Conservation (phyloP, 2,329 filamentous ascomycete species). For the Cyphellophora attinorum region DNA sequence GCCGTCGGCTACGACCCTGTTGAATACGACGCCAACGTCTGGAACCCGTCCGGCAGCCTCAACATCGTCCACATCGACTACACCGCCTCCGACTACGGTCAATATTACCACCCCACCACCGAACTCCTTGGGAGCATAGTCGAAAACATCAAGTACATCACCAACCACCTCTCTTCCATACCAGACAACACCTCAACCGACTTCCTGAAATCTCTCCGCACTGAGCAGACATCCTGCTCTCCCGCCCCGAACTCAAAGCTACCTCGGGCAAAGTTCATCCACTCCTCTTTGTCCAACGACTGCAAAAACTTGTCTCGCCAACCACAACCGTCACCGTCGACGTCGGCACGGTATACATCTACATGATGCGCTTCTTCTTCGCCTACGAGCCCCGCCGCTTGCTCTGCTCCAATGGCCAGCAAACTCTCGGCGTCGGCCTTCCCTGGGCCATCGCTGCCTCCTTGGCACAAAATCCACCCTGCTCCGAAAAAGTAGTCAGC, state of each 20-base stretch:
- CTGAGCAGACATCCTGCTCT: constrained; percentile 28
- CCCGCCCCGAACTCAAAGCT: constrained; percentile 15
- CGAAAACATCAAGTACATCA: constrained; percentile 30
- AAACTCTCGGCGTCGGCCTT: constrained; percentile 39
- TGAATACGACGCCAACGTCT: constrained; percentile 37
- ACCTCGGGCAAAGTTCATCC: constrained; percentile 31
- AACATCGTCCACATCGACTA: constrained; percentile 38
- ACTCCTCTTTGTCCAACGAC: constrained; percentile 34
- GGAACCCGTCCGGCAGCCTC: constrained; percentile 31
- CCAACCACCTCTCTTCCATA: constrained; percentile 23
- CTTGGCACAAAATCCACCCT: constrained; percentile 32
- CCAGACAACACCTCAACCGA: constrained; percentile 24
- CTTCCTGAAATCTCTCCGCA: constrained; percentile 22
- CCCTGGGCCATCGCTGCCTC: constrained; percentile 41
- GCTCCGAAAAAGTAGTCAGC: constrained; percentile 34
- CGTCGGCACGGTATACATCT: constrained; percentile 42
- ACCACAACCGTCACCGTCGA: constrained; percentile 36
- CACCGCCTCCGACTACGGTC: constrained; percentile 27
- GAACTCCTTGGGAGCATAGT: constrained; percentile 35
- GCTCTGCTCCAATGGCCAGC: constrained; percentile 40
- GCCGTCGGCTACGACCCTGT: constrained; percentile 39
- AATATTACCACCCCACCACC: constrained; percentile 30
- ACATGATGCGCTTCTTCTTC: constrained; percentile 29
- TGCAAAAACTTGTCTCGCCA: constrained; percentile 31
- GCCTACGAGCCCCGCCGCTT: constrained; percentile 29